These are phyloP conservation scores for Triticum dicoccoides DNA, from an alignment of 176 grass and related monocot species.

Conservation along the genomic window DNA sequence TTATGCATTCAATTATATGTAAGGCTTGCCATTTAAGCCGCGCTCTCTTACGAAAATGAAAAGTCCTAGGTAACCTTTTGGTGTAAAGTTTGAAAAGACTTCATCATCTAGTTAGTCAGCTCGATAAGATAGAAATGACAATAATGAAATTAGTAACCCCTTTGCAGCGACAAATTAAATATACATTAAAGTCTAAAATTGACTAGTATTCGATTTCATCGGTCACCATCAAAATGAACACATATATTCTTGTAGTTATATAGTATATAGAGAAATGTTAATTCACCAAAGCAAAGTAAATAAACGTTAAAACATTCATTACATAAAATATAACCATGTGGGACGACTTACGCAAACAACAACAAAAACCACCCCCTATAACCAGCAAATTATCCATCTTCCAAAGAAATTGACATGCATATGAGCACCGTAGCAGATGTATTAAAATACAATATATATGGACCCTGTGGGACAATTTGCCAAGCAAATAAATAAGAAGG, in stretches of 20 bases:
- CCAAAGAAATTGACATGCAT: not conserved
- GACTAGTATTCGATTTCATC: not conserved
- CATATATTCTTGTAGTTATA: too few relatives aligned
- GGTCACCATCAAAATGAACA: not conserved
- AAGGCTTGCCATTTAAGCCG: not conserved
- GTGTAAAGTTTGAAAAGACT: not conserved
- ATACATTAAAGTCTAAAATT: not conserved
- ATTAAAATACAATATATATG: constrained; percentile 3
- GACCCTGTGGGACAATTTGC: not conserved
- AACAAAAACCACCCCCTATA: not conserved
- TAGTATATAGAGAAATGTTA: not conserved
- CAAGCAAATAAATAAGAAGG: not conserved
- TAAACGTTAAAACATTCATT: too few relatives aligned
- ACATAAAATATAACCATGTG: too few relatives aligned
- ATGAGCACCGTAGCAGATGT: not conserved
- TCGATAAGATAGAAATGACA: not conserved
- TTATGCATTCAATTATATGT: not conserved
- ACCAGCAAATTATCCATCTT: not conserved
- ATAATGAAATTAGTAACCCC: not conserved
- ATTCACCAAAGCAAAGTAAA: not conserved
- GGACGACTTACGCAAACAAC: too few relatives aligned
- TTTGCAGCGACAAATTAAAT: not conserved
- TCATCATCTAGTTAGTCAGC: not conserved
- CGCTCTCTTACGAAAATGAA: not conserved
- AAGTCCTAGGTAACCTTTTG: not conserved